Evolutionary conservation across 257 asterid genomes (phyloP).

Genomic region (Rhazya stricta): DNA sequence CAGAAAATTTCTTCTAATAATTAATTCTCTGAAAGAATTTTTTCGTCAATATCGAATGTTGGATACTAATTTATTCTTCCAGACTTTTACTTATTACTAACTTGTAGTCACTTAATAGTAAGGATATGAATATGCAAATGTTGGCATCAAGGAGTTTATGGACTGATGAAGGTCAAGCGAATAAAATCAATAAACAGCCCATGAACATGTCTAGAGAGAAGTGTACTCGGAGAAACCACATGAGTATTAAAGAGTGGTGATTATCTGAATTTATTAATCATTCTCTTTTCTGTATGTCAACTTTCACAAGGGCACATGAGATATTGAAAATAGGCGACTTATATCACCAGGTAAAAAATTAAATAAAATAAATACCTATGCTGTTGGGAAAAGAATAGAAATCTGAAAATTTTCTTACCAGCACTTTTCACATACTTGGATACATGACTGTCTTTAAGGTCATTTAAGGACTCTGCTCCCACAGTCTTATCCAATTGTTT

Average conservation of each 20-base stretch:
- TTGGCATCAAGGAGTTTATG: neutral
- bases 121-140: too few species aligned
- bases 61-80: neutral
- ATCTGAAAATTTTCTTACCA: constrained; percentile 34
- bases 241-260: neutral
- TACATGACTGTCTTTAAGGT: constrained; percentile 20
- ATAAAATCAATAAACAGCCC: neutral
- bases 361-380: too few species aligned
- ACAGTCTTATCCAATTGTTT: constrained; percentile 18
- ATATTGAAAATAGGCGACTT: neutral
- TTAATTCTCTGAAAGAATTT: neutral
- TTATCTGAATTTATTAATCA: neutral
- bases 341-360: neutral
- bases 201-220: neutral
- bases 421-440: constrained; percentile 28
- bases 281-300: neutral
- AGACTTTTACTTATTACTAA: too few species aligned
- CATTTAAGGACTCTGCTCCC: constrained; percentile 34
- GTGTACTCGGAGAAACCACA: neutral
- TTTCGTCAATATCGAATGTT: neutral
- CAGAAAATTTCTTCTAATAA: neutral
- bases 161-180: neutral
- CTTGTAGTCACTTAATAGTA: neutral
- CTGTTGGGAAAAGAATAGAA: neutral
- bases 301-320: neutral